Evolutionary conservation across 306 rosid genomes (phyloP), one percentile per base, ranked within the genome.

Genomic region (Elaeagnus macrophylla): DNA sequence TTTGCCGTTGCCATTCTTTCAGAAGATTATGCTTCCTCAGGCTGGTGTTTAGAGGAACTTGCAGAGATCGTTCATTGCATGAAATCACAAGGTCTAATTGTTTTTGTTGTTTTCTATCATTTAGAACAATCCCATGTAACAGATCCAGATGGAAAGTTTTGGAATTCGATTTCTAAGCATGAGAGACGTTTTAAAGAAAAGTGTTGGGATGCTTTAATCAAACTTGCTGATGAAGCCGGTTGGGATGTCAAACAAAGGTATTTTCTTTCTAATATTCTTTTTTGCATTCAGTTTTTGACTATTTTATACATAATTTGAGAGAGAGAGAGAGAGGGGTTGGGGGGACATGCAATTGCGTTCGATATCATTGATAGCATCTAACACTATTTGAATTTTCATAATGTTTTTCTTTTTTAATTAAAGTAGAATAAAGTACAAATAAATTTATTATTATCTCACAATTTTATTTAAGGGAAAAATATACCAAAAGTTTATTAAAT

Each of bases 41-140:
- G 0, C 7, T 62, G 67, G 67, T 62, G 67, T 49, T 8, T 62
- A 11, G 7, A 8, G 1, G 67, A 62, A 10, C 52, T 62, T 6
- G 59, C 35, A 3, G 12, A 44, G 12, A 62, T 62, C n/a, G 0
- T 62, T 35, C 12, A 43, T 7, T 52, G 45, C 18, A 43, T 10
- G 45, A 41, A 41, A 5, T 10, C 10, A 5, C 3, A 3, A 2
- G 13, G 13, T 2, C 25, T 13, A 10, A 15, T 47, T 15, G 51
- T n/a, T 13, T 15, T 47, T 5, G 18, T 18, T 5, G 16, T 47
- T 3, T 47, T 47, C 51, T 47, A 47, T 15, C 51, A 47, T 5
- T 7, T 47, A 9, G 25, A 15, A 13, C 51, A 9, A 14, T 47
- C 7, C 0, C 18, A 8, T 47, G 16, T 47, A 5, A 9, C 9